A percentile compares a stretch with the other conserved stretches of the same genome.
phyloP scores from a whole-genome alignment of 2,329 filamentous ascomycete genomes.

The Sporothrix brasiliensis region DNA sequence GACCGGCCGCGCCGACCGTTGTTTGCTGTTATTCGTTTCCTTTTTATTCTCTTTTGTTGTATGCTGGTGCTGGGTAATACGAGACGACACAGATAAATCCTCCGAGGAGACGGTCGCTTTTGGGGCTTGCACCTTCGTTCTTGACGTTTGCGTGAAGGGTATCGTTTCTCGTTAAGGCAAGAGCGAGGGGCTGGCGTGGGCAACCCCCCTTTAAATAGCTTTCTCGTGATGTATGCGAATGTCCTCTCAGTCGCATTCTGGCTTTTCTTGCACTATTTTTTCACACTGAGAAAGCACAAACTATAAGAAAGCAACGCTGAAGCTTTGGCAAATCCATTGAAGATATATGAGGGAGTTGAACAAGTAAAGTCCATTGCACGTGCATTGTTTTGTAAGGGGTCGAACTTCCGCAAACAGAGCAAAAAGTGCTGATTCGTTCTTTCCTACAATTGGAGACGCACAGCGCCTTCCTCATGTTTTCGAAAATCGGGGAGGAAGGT shows the following conservation, averaged over 20 bases:
- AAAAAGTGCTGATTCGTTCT: no score
- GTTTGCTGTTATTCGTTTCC: not conserved
- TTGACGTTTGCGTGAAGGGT: not conserved
- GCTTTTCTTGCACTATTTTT: not conserved
- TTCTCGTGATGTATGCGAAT: conserved; percentile 5
- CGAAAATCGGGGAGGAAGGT: not conserved
- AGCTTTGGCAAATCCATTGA: not conserved
- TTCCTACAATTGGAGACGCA: no score
- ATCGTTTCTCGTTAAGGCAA: not conserved
- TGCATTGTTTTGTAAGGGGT: not conserved
- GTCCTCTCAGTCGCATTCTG: conserved; percentile 3
- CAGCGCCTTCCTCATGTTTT: conserved; percentile 2
- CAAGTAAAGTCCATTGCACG: not conserved
- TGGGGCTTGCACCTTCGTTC: not conserved
- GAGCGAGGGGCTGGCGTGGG: not conserved
- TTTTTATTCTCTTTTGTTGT: not conserved
- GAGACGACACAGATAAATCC: not conserved
- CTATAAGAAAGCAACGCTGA: not conserved
- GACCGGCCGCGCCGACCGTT: not conserved
- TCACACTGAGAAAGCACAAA: not conserved
- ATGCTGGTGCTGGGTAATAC: not conserved
- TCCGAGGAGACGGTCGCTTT: conserved; percentile 1
- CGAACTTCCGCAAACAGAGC: conserved; percentile 4
- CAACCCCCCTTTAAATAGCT: not conserved
- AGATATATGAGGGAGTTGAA: not conserved